These are phyloP conservation scores for Gossypium stocksii DNA, from an alignment of 345 rosid genomes.

Conservation along the genomic window DNA sequence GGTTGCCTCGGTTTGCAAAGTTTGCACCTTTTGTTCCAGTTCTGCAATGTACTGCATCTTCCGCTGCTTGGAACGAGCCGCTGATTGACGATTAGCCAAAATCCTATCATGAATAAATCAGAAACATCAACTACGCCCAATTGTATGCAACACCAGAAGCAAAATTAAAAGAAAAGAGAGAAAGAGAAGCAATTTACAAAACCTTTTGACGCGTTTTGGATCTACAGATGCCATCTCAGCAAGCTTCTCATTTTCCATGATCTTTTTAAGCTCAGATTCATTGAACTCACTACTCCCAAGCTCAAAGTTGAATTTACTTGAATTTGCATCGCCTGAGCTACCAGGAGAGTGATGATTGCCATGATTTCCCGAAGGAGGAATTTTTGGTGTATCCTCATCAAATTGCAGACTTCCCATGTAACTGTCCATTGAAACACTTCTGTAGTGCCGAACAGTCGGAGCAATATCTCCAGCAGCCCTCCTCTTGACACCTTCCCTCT, in stretches of 20 bases:
- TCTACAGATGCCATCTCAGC: slow-evolving; percentile 65
- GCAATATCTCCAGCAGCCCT: slow-evolving; percentile 56
- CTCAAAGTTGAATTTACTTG: slow-evolving; percentile 33
- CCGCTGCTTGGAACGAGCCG: slow-evolving; percentile 86
- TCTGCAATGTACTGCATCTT: slow-evolving; percentile 68
- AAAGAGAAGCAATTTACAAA: neutral
- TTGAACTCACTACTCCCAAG: slow-evolving; percentile 58
- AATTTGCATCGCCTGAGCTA: slow-evolving; percentile 44
- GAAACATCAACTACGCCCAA: neutral
- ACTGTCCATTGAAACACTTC: slow-evolving; percentile 83
- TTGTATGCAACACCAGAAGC: neutral
- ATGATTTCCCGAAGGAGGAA: slow-evolving; percentile 20
- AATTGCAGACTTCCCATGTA: slow-evolving; percentile 50
- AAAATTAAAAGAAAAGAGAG: neutral
- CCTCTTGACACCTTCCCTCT: slow-evolving; percentile 52
- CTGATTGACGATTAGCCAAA: slow-evolving; percentile 81
- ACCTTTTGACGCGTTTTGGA: slow-evolving; percentile 56
- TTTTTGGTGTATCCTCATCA: slow-evolving; percentile 38
- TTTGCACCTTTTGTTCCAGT: slow-evolving; percentile 83
- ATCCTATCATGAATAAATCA: slow-evolving; percentile 41
- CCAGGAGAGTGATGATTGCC: slow-evolving; percentile 31
- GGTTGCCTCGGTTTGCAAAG: slow-evolving; percentile 77
- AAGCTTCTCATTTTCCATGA: slow-evolving; percentile 72
- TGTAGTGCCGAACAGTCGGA: slow-evolving; percentile 41
- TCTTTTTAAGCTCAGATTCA: slow-evolving; percentile 62